Percentiles rank a stretch among this genome's conserved stretches.
phyloP scores from a whole-genome alignment of 1,139 yeast genomes.

The Kluyveromyces marxianus region DNA sequence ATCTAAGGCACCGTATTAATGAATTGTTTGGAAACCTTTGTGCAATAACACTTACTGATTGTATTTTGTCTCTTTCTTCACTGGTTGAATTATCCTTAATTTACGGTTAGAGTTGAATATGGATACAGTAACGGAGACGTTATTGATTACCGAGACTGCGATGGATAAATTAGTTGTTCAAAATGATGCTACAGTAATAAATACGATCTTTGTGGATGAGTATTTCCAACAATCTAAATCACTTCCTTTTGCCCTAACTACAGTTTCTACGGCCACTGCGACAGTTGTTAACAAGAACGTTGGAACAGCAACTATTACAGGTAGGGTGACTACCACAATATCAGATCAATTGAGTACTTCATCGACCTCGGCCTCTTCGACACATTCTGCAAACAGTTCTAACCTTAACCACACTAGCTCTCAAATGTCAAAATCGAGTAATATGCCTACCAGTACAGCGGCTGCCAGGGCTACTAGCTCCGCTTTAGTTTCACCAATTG shows the following conservation, averaged over 20 bases:
- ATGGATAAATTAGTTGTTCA: neutral
- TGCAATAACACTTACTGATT: too few species aligned
- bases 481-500: too few species aligned
- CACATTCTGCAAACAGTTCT: neutral
- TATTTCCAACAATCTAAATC: slow-evolving; percentile 5
- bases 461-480: slow-evolving; percentile 8
- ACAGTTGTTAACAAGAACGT: slow-evolving; percentile 2
- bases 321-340: slow-evolving; percentile 2
- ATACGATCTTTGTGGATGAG: slow-evolving; percentile 9
- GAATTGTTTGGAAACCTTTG: too few species aligned
- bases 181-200: slow-evolving; percentile 7
- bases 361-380: neutral
- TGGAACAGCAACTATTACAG: slow-evolving; percentile 5
- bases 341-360: neutral
- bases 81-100: neutral
- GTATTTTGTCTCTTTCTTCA: neutral
- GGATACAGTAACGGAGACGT: neutral
- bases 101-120: neutral
- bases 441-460: slow-evolving; percentile 1
- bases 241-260: slow-evolving; percentile 9
- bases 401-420: neutral
- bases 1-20: too few species aligned
- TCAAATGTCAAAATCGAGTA: too few species aligned
- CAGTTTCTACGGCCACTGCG: slow-evolving; percentile 6
- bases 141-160: neutral